These are phyloP conservation scores for Platismatia glauca DNA, from an alignment of 495 filamentous ascomycete species.

Conservation along the genomic window DNA sequence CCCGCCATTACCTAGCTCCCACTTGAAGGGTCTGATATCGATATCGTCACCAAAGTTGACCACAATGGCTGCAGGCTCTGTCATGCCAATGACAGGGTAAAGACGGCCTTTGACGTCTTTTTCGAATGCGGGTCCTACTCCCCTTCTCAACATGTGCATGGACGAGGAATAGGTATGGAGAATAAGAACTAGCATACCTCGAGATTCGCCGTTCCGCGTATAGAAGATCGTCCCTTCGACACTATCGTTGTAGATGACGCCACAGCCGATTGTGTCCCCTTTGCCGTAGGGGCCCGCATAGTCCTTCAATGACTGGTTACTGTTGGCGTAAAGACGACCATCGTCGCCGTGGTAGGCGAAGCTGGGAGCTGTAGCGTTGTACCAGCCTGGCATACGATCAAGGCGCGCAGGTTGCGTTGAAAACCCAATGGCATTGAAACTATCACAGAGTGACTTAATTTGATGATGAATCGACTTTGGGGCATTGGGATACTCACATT, in stretches of 20 bases:
- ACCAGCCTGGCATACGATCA: constrained; percentile 3
- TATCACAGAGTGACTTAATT: not conserved
- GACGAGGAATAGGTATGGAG: not conserved
- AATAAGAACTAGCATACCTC: not conserved
- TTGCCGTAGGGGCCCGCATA: not conserved
- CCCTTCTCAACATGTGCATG: not conserved
- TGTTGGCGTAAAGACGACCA: not conserved
- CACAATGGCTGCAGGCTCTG: not conserved
- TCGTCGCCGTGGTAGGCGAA: constrained; percentile 2
- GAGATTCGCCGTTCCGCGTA: not conserved
- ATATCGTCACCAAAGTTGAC: not conserved
- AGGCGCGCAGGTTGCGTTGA: constrained; percentile 2
- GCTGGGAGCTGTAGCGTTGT: not conserved
- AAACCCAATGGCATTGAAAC: not conserved
- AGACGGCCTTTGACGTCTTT: not conserved
- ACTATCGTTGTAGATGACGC: not conserved
- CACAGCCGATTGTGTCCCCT: not conserved
- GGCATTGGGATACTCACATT: not conserved
- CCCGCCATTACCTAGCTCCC: not conserved
- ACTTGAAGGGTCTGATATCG: not conserved
- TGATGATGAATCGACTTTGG: too few species aligned
- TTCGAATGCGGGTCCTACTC: not conserved
- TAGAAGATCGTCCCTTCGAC: constrained; percentile 1
- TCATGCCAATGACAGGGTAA: not conserved
- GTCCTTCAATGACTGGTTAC: not conserved